Evolutionary conservation across 2,329 filamentous ascomycete genomes (phyloP).

Genomic region (Monilinia polystroma): DNA sequence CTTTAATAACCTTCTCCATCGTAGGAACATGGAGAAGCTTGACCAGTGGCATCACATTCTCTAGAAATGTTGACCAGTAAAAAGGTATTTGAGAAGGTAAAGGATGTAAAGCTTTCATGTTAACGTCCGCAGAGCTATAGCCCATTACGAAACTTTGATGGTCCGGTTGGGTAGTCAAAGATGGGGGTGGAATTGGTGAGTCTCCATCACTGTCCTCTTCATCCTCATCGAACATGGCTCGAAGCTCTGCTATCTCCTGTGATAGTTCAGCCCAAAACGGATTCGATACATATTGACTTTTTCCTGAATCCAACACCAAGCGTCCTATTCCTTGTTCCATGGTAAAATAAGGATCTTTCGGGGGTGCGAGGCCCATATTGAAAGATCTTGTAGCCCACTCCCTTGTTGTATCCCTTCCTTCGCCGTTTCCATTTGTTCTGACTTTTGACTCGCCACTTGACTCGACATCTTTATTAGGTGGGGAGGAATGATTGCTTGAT

Average conservation of each 20-base stretch:
- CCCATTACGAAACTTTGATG: conserved; percentile 73
- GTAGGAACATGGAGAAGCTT: conserved; percentile 71
- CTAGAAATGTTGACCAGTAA: conserved; percentile 69
- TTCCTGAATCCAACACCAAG: conserved; percentile 67
- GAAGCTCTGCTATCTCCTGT: conserved; percentile 47
- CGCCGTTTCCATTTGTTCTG: conserved; percentile 37
- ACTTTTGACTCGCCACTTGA: conserved; percentile 25
- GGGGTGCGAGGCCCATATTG: conserved; percentile 33
- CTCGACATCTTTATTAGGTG: conserved; percentile 29
- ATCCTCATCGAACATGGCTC: conserved; percentile 38
- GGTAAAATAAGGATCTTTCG: conserved; percentile 29
- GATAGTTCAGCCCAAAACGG: conserved; percentile 73
- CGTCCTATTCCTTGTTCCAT: conserved; percentile 56
- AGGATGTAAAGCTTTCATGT: conserved; percentile 64
- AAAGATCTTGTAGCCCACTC: conserved; percentile 34
- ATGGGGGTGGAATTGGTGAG: conserved; percentile 39
- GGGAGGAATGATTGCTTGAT: conserved; percentile 31
- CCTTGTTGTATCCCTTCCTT: conserved; percentile 32
- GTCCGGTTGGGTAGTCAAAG: conserved; percentile 58
- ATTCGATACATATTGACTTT: conserved; percentile 71
- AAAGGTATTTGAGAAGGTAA: conserved; percentile 62
- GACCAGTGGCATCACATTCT: conserved; percentile 71
- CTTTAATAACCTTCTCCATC: conserved; percentile 59
- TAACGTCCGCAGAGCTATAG: conserved; percentile 68
- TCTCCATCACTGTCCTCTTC: conserved; percentile 35